Conservation (phyloP, 2,329 filamentous ascomycete species). For the Cytospora leucostoma region DNA sequence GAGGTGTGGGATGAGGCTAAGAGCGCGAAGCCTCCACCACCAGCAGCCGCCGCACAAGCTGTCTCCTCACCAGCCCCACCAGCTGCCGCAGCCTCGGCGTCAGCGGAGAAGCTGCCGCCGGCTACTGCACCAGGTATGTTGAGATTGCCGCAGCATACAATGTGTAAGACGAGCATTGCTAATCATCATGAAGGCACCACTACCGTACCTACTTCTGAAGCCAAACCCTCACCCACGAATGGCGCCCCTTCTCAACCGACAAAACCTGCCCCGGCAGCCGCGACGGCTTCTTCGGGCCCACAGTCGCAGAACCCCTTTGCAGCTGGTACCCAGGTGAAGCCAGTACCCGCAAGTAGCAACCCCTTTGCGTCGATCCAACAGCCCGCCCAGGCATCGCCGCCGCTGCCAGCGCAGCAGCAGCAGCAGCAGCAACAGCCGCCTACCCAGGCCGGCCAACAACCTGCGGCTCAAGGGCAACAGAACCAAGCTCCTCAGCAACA, state of each 20-base stretch:
- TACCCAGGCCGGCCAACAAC: background rate
- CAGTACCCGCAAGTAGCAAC: slow-evolving; percentile 4
- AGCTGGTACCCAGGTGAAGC: slow-evolving; percentile 7
- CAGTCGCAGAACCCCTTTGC: slow-evolving; percentile 27
- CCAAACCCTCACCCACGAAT: slow-evolving; percentile 23
- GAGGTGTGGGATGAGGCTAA: slow-evolving; percentile 89
- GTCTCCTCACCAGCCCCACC: slow-evolving; percentile 34
- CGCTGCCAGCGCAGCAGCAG: slow-evolving; percentile 24
- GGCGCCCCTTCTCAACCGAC: slow-evolving; percentile 16
- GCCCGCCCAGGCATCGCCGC: slow-evolving; percentile 26
- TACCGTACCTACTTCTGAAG: background rate
- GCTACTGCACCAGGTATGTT: slow-evolving; percentile 22
- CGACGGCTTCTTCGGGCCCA: slow-evolving; percentile 18
- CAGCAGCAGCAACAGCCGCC: slow-evolving; percentile 24
- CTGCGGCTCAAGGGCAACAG: slow-evolving; percentile 22
- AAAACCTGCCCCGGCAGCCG: slow-evolving; percentile 25
- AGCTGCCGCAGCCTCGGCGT: slow-evolving; percentile 18
- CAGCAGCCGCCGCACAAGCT: slow-evolving; percentile 30
- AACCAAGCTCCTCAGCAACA: slow-evolving; percentile 26
- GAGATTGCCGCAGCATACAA: background rate
- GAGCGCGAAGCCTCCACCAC: slow-evolving; percentile 53
- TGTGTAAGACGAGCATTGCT: background rate
- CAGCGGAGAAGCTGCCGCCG: slow-evolving; percentile 18
- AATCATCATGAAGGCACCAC: slow-evolving; percentile 9
- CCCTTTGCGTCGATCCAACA: slow-evolving; percentile 28